Base-by-base conservation (phyloP, 2,329 filamentous ascomycete genomes). In the Mycocentrospora acerina region DNA sequence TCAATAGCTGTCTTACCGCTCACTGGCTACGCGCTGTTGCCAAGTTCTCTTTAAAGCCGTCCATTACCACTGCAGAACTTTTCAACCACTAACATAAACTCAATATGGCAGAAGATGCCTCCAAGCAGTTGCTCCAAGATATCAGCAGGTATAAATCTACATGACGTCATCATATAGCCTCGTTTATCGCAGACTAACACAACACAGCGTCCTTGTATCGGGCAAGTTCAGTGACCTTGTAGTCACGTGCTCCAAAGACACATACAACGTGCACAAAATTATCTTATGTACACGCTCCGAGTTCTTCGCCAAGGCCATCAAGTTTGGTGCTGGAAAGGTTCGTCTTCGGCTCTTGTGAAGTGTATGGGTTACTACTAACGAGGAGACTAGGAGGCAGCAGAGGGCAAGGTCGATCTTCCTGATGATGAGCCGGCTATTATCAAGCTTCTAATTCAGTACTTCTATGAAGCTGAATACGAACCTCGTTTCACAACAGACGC, bases 401-500 rank as follows among this genome's bases (percentile, higher is more conserved):
- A 26, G 5, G 42, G 44, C n/a, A 43, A 24, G 17, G 46, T 48
- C 6, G 17, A 53, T 12, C 31, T 51, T 0, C 32, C 46, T 2
- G 43, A 54, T 1, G 51, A 53, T 13, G 43, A 55, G 0, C 42
- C 52, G 1, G 39, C 17, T 0, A 28, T 38, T 2, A 18, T 56
- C 1, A 43, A 46, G 19, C 32, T 45, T 1, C 31, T 55, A 9
- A n/a, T 56, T 0, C 33, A 46, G 19, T 59, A 47, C 28, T 17
- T 55, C 13, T 59, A 56, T 34, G 42, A 56, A 22, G 29, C 19
- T 16, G 47, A 53, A 2, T 57, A 57, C 24, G 29, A 40, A 0
- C 32, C 33, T 2, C 3, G 9, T 5, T 9, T 22, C 5, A 5
- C 19, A 22, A 9, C 5, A 5, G 9, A 22, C 19, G 9, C 5